A percentile compares a stretch with the other conserved stretches of the same genome.
phyloP scores from a whole-genome alignment of 2,329 filamentous ascomycete species.

The Monosporascus ibericus region DNA sequence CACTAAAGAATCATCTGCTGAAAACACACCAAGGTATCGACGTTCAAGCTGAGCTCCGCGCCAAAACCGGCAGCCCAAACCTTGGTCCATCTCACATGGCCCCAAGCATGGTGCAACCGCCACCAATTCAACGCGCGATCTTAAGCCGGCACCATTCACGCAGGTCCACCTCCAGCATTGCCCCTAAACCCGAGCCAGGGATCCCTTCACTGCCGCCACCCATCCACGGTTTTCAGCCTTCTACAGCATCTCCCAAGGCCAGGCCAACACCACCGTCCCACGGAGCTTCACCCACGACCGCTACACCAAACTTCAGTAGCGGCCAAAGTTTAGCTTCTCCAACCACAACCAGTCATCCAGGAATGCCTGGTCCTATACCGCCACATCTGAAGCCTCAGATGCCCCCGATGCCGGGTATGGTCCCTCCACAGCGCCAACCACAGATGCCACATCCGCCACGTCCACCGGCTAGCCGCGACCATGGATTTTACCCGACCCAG shows the following conservation, averaged over 20 bases:
- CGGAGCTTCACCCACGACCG: conserved; percentile 48
- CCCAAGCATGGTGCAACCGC: conserved; percentile 64
- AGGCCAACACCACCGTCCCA: conserved; percentile 82
- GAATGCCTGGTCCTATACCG: conserved; percentile 35
- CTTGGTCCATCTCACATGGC: conserved; percentile 63
- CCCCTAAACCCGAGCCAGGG: conserved; percentile 63
- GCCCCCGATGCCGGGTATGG: conserved; percentile 28
- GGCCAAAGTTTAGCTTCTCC: conserved; percentile 36
- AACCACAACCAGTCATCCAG: conserved; percentile 41
- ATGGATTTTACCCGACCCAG: conserved; percentile 69
- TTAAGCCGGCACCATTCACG: conserved; percentile 71
- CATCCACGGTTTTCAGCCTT: conserved; percentile 42
- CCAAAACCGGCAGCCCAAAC: conserved; percentile 84
- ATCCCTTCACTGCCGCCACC: conserved; percentile 39
- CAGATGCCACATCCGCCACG: conserved; percentile 27
- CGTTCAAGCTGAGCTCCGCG: conserved; percentile 87
- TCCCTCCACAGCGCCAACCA: conserved; percentile 27
- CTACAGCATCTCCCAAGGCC: conserved; percentile 60
- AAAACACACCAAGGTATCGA: background rate
- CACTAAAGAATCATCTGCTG: background rate
- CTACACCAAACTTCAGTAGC: conserved; percentile 33
- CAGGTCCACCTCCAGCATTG: conserved; percentile 66
- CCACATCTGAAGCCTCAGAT: conserved; percentile 35
- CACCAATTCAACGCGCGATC: conserved; percentile 73
- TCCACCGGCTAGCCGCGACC: conserved; percentile 33